These are phyloP conservation scores for Serendipita vermifera DNA, from an alignment of 768 basidiomycete species.

Conservation along the genomic window DNA sequence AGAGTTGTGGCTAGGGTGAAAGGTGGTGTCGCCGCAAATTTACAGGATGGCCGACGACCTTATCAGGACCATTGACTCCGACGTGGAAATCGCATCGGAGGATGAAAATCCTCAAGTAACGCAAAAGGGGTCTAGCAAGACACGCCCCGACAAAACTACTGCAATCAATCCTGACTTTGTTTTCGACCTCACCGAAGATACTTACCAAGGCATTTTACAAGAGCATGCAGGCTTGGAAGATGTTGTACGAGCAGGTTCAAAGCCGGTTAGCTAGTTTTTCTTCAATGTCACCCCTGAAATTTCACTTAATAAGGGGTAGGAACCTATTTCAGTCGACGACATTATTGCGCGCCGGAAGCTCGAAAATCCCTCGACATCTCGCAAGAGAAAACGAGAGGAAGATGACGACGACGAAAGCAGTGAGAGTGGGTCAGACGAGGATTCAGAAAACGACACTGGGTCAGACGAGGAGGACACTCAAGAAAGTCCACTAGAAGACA, in stretches of 20 bases:
- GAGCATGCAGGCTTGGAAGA: constrained; percentile 34
- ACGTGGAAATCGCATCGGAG: constrained; percentile 38
- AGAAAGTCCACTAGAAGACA: constrained; percentile 22
- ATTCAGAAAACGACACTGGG: constrained; percentile 16
- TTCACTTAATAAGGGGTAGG: constrained; percentile 26
- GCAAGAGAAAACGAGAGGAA: constrained; percentile 39
- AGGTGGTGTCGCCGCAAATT: background rate
- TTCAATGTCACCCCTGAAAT: constrained; percentile 10
- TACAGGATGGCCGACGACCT: constrained; percentile 37
- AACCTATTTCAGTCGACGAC: constrained; percentile 80
- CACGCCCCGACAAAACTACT: constrained; percentile 36
- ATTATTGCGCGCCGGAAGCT: constrained; percentile 68
- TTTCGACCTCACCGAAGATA: constrained; percentile 67
- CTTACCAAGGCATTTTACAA: constrained; percentile 43
- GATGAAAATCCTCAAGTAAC: constrained; percentile 16
- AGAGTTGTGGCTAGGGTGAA: background rate
- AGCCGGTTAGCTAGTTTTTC: constrained; percentile 35
- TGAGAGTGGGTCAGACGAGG: constrained; percentile 17
- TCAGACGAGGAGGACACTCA: constrained; percentile 27
- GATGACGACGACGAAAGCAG: constrained; percentile 14
- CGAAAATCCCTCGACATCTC: constrained; percentile 33
- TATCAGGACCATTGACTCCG: constrained; percentile 76
- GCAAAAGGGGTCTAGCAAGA: constrained; percentile 17
- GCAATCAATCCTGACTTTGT: constrained; percentile 69
- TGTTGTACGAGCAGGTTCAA: constrained; percentile 47